These are phyloP conservation scores for Phytophthora colocasiae DNA, from an alignment of 352 stramenopile genomes.

Conservation along the genomic window DNA sequence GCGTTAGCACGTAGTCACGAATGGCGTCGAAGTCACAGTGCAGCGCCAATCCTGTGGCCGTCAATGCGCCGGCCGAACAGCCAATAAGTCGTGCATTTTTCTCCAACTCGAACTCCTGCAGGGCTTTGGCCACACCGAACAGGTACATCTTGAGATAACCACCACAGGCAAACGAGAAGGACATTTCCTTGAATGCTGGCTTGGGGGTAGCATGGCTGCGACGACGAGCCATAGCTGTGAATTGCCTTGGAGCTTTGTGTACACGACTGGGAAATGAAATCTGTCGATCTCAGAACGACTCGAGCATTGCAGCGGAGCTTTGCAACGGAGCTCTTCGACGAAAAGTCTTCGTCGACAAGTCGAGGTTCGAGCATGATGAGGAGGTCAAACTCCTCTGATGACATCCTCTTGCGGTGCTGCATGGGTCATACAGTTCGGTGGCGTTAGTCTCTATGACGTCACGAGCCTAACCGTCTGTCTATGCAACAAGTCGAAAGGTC, in stretches of 20 bases:
- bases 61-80: slow-evolving; percentile 78
- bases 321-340: too few species aligned
- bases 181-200: slow-evolving; percentile 28
- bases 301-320: too few species aligned
- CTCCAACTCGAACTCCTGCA: slow-evolving; percentile 80
- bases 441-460: too few species aligned
- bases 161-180: slow-evolving; percentile 84
- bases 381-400: too few species aligned
- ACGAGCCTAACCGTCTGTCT: too few species aligned
- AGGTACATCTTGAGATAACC: slow-evolving; percentile 91
- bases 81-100: slow-evolving; percentile 71
- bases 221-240: slow-evolving; percentile 9
- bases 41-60: slow-evolving; percentile 74
- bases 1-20: slow-evolving; percentile 57
- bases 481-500: too few species aligned
- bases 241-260: not conserved
- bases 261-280: slow-evolving; percentile 13
- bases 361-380: too few species aligned
- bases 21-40: slow-evolving; percentile 80
- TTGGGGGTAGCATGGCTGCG: not conserved
- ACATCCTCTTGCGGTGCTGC: too few species aligned
- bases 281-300: slow-evolving; percentile 15
- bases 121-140: slow-evolving; percentile 86
- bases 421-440: too few species aligned
- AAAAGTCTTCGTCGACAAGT: too few species aligned